Conservation (phyloP, 352 stramenopile genomes). For the Aphanomyces invadans region DNA sequence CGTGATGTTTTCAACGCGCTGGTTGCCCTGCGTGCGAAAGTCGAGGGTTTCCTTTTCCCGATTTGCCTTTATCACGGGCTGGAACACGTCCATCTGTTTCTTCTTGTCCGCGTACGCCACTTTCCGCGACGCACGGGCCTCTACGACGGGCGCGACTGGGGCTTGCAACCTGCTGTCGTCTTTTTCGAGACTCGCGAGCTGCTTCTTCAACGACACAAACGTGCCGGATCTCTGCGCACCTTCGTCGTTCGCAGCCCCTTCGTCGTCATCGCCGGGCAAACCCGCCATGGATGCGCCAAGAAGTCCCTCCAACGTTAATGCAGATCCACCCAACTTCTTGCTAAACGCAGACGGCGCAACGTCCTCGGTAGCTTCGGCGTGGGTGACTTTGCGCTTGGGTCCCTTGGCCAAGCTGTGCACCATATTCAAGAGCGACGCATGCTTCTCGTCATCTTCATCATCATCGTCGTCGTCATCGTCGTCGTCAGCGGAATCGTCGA, state of each 20-base stretch:
- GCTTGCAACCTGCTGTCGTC: conserved; percentile 46
- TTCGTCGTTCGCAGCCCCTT: conserved; percentile 34
- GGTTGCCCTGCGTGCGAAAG: conserved; percentile 84
- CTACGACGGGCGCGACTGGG: conserved; percentile 64
- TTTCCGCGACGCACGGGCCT: conserved; percentile 83
- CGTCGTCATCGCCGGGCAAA: conserved; percentile 27
- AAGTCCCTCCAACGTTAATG: conserved; percentile 48
- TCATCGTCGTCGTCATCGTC: conserved; percentile 31
- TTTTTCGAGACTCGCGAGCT: conserved; percentile 59
- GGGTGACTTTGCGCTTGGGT: conserved; percentile 41
- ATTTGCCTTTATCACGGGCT: conserved; percentile 86
- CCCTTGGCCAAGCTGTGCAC: conserved; percentile 39
- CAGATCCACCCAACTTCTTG: conserved; percentile 28
- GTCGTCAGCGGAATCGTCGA: conserved; percentile 30
- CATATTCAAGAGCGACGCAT: conserved; percentile 19
- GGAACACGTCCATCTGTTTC: conserved; percentile 86
- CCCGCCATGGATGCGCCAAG: conserved; percentile 33
- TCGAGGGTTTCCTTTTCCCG: conserved; percentile 92
- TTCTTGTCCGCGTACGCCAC: conserved; percentile 83
- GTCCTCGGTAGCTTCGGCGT: conserved; percentile 31
- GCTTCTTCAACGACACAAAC: conserved; percentile 66
- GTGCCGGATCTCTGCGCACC: conserved; percentile 39
- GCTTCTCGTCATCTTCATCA: conserved; percentile 34
- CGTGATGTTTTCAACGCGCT: conserved; percentile 64
- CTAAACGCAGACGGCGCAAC: conserved; percentile 37